phyloP scores from a whole-genome alignment of 495 filamentous ascomycete genomes.

The Recurvomyces mirabilis region DNA sequence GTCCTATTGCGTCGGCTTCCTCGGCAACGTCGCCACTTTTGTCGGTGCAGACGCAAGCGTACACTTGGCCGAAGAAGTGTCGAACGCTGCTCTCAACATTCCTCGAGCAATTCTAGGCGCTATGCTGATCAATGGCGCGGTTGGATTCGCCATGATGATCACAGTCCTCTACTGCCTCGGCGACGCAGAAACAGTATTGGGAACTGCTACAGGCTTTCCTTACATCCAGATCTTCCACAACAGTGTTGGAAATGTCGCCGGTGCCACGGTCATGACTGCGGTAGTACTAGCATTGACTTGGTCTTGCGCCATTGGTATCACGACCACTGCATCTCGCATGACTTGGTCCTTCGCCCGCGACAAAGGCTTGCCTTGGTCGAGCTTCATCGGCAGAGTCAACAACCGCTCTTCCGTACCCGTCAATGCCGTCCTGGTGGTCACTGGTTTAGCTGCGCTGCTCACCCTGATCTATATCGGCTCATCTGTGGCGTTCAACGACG shows the following conservation, averaged over 20 bases:
- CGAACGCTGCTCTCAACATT: slow-evolving; percentile 14
- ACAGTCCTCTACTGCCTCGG: slow-evolving; percentile 40
- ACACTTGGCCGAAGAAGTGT: slow-evolving; percentile 21
- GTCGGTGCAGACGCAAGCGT: slow-evolving; percentile 21
- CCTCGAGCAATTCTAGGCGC: slow-evolving; percentile 17
- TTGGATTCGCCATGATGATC: slow-evolving; percentile 17
- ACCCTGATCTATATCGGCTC: slow-evolving; percentile 20
- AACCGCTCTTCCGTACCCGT: slow-evolving; percentile 12
- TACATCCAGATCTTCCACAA: slow-evolving; percentile 46
- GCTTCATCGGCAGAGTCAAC: slow-evolving; percentile 13
- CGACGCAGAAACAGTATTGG: slow-evolving; percentile 36
- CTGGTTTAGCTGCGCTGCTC: slow-evolving; percentile 12
- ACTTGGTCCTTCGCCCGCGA: slow-evolving; percentile 39
- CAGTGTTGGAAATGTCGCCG: slow-evolving; percentile 38
- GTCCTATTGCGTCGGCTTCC: slow-evolving; percentile 19
- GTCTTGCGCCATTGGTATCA: slow-evolving; percentile 29
- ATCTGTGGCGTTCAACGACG: slow-evolving; percentile 18
- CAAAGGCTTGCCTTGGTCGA: slow-evolving; percentile 20
- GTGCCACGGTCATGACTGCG: slow-evolving; percentile 40
- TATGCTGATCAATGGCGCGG: slow-evolving; percentile 15
- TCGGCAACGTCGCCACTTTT: slow-evolving; percentile 13
- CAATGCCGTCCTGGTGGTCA: slow-evolving; percentile 14
- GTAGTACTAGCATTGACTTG: slow-evolving; percentile 27
- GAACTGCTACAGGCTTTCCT: slow-evolving; percentile 41
- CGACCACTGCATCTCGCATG: slow-evolving; percentile 35